Percentiles rank a stretch among this genome's conserved stretches.
These are phyloP conservation scores for Aspergillus pseudoterreus DNA, from an alignment of 2,329 filamentous ascomycete species.

Conservation along the genomic window DNA sequence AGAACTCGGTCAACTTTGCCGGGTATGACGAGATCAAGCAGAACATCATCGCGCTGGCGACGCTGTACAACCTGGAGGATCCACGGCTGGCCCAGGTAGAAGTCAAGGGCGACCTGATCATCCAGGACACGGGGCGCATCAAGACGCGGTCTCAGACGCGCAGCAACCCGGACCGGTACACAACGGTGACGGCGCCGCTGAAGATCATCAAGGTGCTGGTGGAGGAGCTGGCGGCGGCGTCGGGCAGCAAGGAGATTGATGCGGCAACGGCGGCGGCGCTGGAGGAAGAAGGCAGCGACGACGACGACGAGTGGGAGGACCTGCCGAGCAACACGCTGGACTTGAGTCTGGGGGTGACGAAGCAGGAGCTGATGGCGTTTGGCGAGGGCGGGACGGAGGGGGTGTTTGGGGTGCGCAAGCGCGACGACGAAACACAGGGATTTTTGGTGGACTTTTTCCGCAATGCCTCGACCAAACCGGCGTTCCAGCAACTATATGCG, in stretches of 20 bases:
- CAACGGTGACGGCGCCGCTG: conserved; percentile 77
- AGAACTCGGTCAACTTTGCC: conserved; percentile 96
- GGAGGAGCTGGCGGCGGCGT: conserved; percentile 81
- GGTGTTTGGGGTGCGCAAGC: conserved; percentile 54
- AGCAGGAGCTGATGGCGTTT: conserved; percentile 76
- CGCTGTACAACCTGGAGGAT: conserved; percentile 84
- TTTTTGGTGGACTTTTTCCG: conserved; percentile 81
- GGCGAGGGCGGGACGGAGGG: conserved; percentile 51
- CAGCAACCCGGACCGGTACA: conserved; percentile 85
- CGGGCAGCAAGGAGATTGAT: conserved; percentile 54
- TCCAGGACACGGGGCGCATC: conserved; percentile 74
- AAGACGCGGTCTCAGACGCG: conserved; percentile 91
- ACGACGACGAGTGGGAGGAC: conserved; percentile 87
- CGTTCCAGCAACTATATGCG: conserved; percentile 54
- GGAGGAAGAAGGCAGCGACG: conserved; percentile 59
- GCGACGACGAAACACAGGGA: conserved; percentile 85
- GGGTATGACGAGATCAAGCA: conserved; percentile 96
- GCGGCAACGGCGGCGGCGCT: conserved; percentile 58
- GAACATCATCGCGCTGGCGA: conserved; percentile 91
- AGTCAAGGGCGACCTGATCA: conserved; percentile 89
- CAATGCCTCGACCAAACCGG: conserved; percentile 49
- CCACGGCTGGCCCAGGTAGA: conserved; percentile 70
- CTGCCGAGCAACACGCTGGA: conserved; percentile 72
- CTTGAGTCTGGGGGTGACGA: conserved; percentile 65
- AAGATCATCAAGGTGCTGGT: conserved; percentile 97